These are phyloP conservation scores for Nemania sp. DNA, from an alignment of 2,329 filamentous ascomycete genomes.

Conservation along the genomic window DNA sequence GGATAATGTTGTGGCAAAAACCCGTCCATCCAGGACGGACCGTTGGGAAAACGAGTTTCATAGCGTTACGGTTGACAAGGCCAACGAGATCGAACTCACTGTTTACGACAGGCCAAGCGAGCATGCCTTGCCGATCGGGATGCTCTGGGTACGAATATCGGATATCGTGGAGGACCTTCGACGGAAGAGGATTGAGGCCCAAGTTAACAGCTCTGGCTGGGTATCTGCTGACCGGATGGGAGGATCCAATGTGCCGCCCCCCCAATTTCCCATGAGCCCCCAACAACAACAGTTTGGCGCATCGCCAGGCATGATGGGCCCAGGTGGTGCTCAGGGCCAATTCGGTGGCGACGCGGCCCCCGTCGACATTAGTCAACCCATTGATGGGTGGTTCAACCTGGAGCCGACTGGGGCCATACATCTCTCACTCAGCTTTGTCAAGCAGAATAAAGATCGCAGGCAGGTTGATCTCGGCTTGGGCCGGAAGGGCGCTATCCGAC, in stretches of 20 bases:
- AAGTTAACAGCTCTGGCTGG: slow-evolving; percentile 94
- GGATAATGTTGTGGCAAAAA: slow-evolving; percentile 87
- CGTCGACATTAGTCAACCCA: slow-evolving; percentile 61
- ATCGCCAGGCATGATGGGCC: slow-evolving; percentile 48
- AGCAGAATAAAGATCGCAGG: slow-evolving; percentile 81
- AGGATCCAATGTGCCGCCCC: slow-evolving; percentile 48
- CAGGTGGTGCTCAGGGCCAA: slow-evolving; percentile 36
- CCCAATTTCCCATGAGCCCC: slow-evolving; percentile 64
- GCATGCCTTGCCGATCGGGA: slow-evolving; percentile 86
- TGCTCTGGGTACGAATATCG: slow-evolving; percentile 95
- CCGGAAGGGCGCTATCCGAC: slow-evolving; percentile 92
- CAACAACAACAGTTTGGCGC: slow-evolving; percentile 50
- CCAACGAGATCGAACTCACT: slow-evolving; percentile 96
- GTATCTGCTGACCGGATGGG: slow-evolving; percentile 96
- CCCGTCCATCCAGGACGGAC: slow-evolving; percentile 82
- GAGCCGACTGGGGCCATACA: slow-evolving; percentile 94
- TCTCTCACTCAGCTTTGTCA: slow-evolving; percentile 87
- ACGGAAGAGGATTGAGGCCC: slow-evolving; percentile 93
- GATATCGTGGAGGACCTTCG: slow-evolving; percentile 98
- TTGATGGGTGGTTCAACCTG: slow-evolving; percentile 96
- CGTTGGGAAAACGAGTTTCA: slow-evolving; percentile 91
- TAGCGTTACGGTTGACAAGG: slow-evolving; percentile 93
- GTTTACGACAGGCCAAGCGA: slow-evolving; percentile 96
- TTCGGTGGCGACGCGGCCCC: slow-evolving; percentile 49
- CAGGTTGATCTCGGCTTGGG: slow-evolving; percentile 88